Evolutionary conservation across 2,329 filamentous ascomycete genomes (phyloP), one percentile per base, ranked within the genome.

Genomic region (Magnaporthiopsis incrustans): DNA sequence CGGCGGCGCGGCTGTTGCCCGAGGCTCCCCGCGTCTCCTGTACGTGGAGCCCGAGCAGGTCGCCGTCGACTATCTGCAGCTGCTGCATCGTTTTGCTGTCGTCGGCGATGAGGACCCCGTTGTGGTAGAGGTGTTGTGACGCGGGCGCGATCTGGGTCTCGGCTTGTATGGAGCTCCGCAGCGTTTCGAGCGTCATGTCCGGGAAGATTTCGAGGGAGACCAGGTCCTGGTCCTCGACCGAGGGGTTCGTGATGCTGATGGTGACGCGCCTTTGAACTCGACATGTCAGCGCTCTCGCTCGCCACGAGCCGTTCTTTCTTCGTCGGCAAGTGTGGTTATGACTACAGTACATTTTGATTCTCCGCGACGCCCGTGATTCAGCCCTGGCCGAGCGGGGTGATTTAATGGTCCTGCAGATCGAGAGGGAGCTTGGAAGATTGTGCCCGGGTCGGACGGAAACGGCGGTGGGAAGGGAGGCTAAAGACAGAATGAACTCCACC

Each of bases 11-110:
- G 50, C 78, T 78, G 50, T 78, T 78, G 71, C 73, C 81, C 67
- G 79, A 72, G 60, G 73, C 81, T 67, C 80, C 81, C 63, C 78
- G 78, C 77, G 82, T 83, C 69, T 86, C 82, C 66, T 85, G 77
- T 66, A 97, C 89, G 73, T 96, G 90, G 69, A 98, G 84, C 35
- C 90, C 92, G 68, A 99, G 80, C 90, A 99, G 93, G 72, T 97
- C 95, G 64, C 92, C 92, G 77, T 98, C 91, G 61, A 82, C 85
- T 70, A 99, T 89, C 57, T 89, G 85, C 38, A 93, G 84, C 71
- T 94, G 84, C 69, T 92, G 86, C 72, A 99, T 84, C 3, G 92
- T 97, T 75, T 92, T 89, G 65, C 83, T 77, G 71, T 93, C 89
- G 76, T 92, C 88, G 69, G 81, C 83, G 64, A 99, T 86, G 57